Conservation (phyloP, 768 basidiomycete genomes). For the Hemileccinum rubropunctum region DNA sequence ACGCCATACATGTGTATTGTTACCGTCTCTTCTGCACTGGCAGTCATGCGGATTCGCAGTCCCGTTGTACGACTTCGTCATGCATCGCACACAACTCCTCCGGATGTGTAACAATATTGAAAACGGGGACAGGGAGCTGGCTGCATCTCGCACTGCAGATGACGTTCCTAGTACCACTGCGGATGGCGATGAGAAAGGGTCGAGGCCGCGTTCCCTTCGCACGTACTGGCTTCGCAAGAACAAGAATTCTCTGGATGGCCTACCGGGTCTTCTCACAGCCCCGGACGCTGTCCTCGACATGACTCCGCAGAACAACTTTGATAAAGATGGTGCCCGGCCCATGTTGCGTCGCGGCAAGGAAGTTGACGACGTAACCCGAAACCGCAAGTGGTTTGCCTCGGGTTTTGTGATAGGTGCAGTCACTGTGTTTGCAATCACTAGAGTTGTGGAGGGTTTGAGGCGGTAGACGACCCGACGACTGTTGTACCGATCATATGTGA, state of each 20-base stretch:
- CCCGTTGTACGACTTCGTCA: conserved; percentile 57
- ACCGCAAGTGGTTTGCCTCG: conserved; percentile 12
- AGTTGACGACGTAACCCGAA: not conserved
- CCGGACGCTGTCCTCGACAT: conserved; percentile 17
- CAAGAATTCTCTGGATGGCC: conserved; percentile 53
- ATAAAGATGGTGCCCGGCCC: conserved; percentile 13
- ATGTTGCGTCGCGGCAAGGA: not conserved
- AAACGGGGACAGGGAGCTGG: conserved; percentile 32
- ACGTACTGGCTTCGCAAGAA: conserved; percentile 54
- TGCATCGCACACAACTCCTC: conserved; percentile 52
- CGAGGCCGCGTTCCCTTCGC: conserved; percentile 40
- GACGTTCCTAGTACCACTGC: too few species aligned
- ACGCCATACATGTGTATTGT: too few species aligned
- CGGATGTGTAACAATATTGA: conserved; percentile 43
- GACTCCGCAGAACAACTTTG: conserved; percentile 14
- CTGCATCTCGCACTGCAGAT: not conserved
- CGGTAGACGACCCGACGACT: not conserved
- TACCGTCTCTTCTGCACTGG: too few species aligned
- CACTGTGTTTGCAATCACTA: conserved; percentile 5
- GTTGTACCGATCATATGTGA: too few species aligned
- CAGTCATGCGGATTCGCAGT: conserved; percentile 70
- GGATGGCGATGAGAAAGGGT: not conserved
- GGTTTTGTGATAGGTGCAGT: conserved; percentile 21
- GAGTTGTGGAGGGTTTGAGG: not conserved
- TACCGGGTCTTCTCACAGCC: conserved; percentile 44